phyloP scores from a whole-genome alignment of 768 basidiomycete genomes.

The Chalciporus chontae region DNA sequence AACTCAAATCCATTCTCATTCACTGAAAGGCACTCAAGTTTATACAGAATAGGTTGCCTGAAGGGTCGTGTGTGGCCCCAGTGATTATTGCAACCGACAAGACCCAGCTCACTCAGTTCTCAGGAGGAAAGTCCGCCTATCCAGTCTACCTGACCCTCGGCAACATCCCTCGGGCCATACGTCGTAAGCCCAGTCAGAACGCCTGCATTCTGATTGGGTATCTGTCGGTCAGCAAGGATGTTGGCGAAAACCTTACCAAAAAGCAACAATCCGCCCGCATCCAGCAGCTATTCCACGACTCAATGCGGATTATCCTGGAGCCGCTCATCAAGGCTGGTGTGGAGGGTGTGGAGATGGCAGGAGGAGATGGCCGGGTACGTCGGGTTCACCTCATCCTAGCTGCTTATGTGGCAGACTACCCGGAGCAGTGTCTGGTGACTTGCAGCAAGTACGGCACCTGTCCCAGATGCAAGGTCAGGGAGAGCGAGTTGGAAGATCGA shows the following conservation, averaged over 20 bases:
- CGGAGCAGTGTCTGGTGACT: conserved; percentile 3
- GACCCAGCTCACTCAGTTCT: conserved; percentile 38
- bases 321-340: conserved; percentile 6
- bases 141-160: conserved; percentile 36
- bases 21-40: background rate
- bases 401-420: conserved; percentile 3
- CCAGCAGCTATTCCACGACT: background rate
- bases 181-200: conserved; percentile 32
- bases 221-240: too few species aligned
- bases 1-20: background rate
- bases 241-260: too few species aligned
- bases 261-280: too few species aligned
- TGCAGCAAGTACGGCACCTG: background rate
- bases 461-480: background rate
- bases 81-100: conserved; percentile 47
- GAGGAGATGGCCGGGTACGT: conserved; percentile 4
- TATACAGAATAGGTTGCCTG: background rate
- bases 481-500: background rate
- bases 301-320: conserved; percentile 27
- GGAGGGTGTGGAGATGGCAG: conserved; percentile 1
- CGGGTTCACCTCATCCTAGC: background rate
- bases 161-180: conserved; percentile 29
- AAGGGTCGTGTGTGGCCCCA: conserved; percentile 34
- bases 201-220: conserved; percentile 9
- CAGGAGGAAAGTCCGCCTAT: conserved; percentile 39